Conservation (phyloP, 345 rosid genomes). For the Gossypium stocksii region DNA sequence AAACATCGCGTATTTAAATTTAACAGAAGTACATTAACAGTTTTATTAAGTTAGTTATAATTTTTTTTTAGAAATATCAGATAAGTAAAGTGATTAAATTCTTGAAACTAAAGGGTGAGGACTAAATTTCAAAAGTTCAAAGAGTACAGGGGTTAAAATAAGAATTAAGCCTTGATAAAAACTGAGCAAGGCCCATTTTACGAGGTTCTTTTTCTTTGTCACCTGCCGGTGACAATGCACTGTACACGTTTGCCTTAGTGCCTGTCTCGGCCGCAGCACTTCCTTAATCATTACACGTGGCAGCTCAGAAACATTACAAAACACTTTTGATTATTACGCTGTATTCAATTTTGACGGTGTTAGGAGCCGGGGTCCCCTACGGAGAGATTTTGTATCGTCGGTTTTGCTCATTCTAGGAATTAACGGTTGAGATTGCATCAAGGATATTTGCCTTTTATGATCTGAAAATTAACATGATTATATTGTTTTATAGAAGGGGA, state of each 20-base stretch:
- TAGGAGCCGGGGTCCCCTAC: not conserved
- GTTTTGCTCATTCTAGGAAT: not conserved
- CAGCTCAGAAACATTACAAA: not conserved
- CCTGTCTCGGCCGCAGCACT: constrained; percentile 12
- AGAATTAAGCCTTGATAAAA: too few relatives aligned
- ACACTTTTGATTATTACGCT: not conserved
- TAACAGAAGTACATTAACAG: too few relatives aligned
- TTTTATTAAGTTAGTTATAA: too few relatives aligned
- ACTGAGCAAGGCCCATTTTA: constrained; percentile 14
- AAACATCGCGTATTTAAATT: too few relatives aligned
- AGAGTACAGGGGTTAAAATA: too few relatives aligned
- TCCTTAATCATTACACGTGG: not conserved
- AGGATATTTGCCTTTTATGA: not conserved
- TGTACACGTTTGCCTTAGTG: constrained; percentile 34
- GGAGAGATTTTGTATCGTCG: not conserved
- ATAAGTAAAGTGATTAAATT: too few relatives aligned
- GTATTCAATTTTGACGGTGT: constrained; percentile 14
- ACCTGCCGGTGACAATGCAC: not conserved
- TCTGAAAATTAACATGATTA: too few relatives aligned
- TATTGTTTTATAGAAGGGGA: too few relatives aligned
- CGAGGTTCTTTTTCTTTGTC: constrained; percentile 32
- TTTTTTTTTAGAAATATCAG: too few relatives aligned
- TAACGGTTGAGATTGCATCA: not conserved
- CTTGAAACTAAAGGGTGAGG: too few relatives aligned
- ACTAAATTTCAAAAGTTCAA: too few relatives aligned